phyloP scores from a whole-genome alignment of 306 rosid species.

The Phaseolus lunatus region DNA sequence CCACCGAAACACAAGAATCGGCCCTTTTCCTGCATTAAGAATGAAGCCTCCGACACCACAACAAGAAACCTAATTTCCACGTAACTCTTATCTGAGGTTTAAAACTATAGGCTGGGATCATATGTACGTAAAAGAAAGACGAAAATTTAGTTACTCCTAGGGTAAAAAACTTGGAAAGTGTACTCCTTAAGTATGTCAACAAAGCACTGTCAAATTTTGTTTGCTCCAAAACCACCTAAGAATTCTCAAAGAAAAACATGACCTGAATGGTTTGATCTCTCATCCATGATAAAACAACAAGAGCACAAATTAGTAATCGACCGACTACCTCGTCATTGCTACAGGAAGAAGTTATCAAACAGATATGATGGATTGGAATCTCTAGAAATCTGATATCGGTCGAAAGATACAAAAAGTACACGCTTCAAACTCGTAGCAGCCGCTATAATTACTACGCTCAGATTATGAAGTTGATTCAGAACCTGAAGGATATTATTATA shows the following conservation, averaged over 20 bases:
- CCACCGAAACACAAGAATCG: not conserved
- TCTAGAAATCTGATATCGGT: not conserved
- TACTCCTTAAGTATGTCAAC: too few relatives aligned
- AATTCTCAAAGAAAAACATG: not conserved
- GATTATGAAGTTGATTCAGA: not conserved
- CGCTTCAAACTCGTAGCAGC: constrained; percentile 4
- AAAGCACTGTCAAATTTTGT: not conserved
- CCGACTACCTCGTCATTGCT: not conserved
- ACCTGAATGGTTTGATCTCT: not conserved
- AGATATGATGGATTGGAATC: not conserved
- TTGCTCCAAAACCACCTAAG: not conserved
- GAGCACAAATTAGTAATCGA: not conserved
- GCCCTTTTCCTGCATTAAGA: not conserved
- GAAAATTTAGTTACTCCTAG: too few relatives aligned
- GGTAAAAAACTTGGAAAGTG: too few relatives aligned
- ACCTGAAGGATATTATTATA: not conserved
- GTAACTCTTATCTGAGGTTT: not conserved
- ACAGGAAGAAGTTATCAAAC: constrained; percentile 3
- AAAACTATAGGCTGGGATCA: too few relatives aligned
- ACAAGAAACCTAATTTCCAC: constrained; percentile 8
- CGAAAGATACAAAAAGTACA: not conserved
- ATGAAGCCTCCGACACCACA: constrained; percentile 4
- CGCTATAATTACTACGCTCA: not conserved
- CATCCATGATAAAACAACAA: not conserved
- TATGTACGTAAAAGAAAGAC: too few relatives aligned